Conservation (phyloP, 495 filamentous ascomycete species). For the Coniosporium apollinis region DNA sequence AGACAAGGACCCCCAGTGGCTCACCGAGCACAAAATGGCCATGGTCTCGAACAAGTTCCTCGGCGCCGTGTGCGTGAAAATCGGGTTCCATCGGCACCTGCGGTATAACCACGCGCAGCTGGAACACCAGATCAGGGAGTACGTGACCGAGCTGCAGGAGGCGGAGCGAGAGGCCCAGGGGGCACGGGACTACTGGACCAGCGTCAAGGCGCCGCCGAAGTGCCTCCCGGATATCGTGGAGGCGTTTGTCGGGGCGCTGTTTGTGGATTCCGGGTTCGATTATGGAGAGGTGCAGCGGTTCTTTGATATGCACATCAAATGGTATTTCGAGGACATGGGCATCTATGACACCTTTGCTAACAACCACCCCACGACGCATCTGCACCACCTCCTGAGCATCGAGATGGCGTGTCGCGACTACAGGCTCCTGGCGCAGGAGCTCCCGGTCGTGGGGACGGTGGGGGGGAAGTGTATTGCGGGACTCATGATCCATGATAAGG, state of each 20-base stretch:
- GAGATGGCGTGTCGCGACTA: constrained; percentile 38
- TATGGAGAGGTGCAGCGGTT: constrained; percentile 58
- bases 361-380: constrained; percentile 57
- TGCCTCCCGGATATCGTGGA: constrained; percentile 80
- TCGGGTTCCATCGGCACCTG: constrained; percentile 63
- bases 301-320: constrained; percentile 52
- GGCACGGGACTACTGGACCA: constrained; percentile 66
- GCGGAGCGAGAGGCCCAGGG: constrained; percentile 36
- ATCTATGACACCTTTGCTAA: constrained; percentile 82
- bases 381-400: constrained; percentile 33
- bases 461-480: constrained; percentile 44
- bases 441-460: constrained; percentile 28
- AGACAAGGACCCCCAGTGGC: constrained; percentile 79
- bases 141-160: constrained; percentile 48
- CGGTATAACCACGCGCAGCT: constrained; percentile 40
- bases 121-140: constrained; percentile 47
- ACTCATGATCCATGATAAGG: constrained; percentile 56
- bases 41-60: constrained; percentile 98
- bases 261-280: constrained; percentile 77
- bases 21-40: constrained; percentile 98
- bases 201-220: constrained; percentile 57
- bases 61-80: constrained; percentile 57
- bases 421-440: constrained; percentile 34
- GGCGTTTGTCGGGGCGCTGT: constrained; percentile 76
- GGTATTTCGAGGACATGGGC: constrained; percentile 75